These are phyloP conservation scores for Puya raimondii DNA, from an alignment of 176 grass and related monocot genomes.

Conservation along the genomic window DNA sequence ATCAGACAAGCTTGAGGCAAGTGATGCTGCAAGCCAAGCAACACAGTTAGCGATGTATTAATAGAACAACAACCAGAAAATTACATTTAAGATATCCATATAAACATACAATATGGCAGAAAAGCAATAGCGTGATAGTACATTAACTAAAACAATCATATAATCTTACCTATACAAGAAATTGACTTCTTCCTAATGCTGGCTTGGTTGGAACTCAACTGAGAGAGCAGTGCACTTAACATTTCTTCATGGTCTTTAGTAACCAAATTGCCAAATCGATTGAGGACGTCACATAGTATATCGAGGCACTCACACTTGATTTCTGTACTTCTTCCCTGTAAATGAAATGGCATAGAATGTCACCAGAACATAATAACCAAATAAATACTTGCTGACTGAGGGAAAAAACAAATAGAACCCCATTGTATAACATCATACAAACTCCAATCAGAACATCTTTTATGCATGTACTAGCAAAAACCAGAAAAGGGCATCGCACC, in stretches of 20 bases:
- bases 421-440: too few relatives aligned
- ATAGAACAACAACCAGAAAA: neutral
- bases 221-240: constrained; percentile 59
- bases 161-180: constrained; percentile 70
- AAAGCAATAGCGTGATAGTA: neutral
- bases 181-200: constrained; percentile 89
- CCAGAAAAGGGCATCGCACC: too few relatives aligned
- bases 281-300: constrained; percentile 82
- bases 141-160: neutral
- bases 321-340: constrained; percentile 80
- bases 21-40: constrained; percentile 48
- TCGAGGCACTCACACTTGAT: constrained; percentile 95
- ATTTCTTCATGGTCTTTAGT: constrained; percentile 78
- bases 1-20: constrained; percentile 87
- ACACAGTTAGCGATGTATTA: neutral
- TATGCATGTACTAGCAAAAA: too few relatives aligned
- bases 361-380: constrained; percentile 1
- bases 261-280: constrained; percentile 81
- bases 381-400: neutral
- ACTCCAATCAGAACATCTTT: too few relatives aligned
- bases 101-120: neutral
- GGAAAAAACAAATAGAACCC: neutral
- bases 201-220: constrained; percentile 81
- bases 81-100: constrained; percentile 2
- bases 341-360: constrained; percentile 18